Conservation (phyloP, 768 basidiomycete genomes). For the Cubamyces lactineus region DNA sequence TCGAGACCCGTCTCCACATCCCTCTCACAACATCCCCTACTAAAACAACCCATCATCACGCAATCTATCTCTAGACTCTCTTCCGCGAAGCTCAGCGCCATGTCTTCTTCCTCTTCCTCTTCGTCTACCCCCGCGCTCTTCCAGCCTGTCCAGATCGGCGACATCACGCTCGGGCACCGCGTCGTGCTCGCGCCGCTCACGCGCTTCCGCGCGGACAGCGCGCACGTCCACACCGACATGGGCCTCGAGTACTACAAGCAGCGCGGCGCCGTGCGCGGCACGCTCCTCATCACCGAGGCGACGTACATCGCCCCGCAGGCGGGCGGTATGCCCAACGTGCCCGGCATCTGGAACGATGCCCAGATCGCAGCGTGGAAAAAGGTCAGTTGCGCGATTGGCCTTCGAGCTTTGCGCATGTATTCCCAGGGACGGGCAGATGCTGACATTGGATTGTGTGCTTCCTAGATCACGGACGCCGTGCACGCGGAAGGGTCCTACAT, state of each 20-base stretch:
- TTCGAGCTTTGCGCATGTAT: too few species aligned
- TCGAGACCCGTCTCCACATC: not conserved
- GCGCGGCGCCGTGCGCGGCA: conserved; percentile 50
- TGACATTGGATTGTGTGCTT: not conserved
- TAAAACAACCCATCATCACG: too few species aligned
- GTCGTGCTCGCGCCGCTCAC: conserved; percentile 60
- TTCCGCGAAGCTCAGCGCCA: not conserved
- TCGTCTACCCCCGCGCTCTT: conserved; percentile 43
- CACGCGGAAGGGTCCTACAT: conserved; percentile 56
- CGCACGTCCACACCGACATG: conserved; percentile 42
- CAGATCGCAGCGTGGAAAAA: conserved; percentile 58
- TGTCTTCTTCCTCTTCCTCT: conserved; percentile 10
- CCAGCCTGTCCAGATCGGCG: conserved; percentile 50
- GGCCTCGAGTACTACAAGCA: conserved; percentile 53
- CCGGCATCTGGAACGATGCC: conserved; percentile 66
- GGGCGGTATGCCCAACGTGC: conserved; percentile 52
- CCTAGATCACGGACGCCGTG: conserved; percentile 55
- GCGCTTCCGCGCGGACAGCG: conserved; percentile 41
- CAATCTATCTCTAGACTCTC: too few species aligned
- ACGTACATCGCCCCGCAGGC: conserved; percentile 54
- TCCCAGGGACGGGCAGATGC: not conserved
- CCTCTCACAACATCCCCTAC: not conserved
- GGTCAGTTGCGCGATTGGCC: conserved; percentile 31
- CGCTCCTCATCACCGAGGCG: conserved; percentile 60
- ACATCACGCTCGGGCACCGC: conserved; percentile 47